A percentile compares a stretch with the other conserved stretches of the same genome.
Evolutionary conservation across 306 rosid genomes (phyloP).

Genomic region (Citrullus colocynthis): DNA sequence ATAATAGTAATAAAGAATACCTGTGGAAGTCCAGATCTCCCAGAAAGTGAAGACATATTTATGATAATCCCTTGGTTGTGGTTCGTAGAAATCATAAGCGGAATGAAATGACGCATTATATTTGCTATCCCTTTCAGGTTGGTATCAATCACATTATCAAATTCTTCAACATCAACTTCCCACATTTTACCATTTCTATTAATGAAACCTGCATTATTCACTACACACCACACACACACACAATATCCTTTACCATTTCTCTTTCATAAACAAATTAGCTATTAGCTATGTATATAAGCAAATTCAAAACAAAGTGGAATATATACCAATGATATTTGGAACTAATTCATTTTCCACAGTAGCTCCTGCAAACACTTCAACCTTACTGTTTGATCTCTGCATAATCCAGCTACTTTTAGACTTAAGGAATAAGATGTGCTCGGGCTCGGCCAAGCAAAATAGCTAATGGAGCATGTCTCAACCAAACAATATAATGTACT

Average conservation of each 20-base stretch:
- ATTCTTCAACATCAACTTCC: background rate
- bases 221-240: background rate
- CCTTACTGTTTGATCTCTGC: slow-evolving; percentile 36
- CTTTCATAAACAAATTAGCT: background rate
- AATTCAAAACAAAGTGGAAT: background rate
- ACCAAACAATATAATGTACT: no score
- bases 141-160: background rate
- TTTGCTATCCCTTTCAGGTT: background rate
- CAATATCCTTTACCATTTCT: background rate
- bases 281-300: no score
- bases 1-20: background rate
- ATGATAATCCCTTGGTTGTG: background rate
- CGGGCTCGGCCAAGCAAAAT: no score
- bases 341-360: slow-evolving; percentile 31
- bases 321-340: slow-evolving; percentile 53
- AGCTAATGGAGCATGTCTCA: no score
- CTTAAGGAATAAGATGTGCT: no score
- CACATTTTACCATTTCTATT: background rate
- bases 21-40: background rate
- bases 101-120: background rate
- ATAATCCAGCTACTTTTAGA: no score
- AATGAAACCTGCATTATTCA: background rate
- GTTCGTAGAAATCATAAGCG: background rate
- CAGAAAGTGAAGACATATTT: background rate
- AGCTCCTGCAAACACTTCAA: slow-evolving; percentile 34